Conservation (phyloP, 257 asterid species). For the Solanum piurae region DNA sequence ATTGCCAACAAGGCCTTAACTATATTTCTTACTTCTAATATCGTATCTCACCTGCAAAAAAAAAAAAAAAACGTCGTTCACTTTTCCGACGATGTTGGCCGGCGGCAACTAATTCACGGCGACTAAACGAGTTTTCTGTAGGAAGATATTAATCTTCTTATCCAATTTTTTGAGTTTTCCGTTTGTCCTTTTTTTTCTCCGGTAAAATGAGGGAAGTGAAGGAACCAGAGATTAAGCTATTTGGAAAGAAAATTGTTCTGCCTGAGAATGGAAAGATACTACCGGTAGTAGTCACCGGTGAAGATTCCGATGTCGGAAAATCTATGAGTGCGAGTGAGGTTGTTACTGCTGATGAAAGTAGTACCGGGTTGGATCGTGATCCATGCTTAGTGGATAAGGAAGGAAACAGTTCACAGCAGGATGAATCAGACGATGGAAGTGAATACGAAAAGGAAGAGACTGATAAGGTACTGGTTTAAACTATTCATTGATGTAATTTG, state of each 20-base stretch:
- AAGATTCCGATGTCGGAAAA: conserved; percentile 12
- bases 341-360: not conserved
- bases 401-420: conserved; percentile 3
- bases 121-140: not conserved
- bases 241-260: conserved; percentile 57
- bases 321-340: not conserved
- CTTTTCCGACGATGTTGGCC: not conserved
- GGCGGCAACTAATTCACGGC: not conserved
- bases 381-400: conserved; percentile 11
- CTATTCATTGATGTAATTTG: not conserved
- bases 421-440: conserved; percentile 16
- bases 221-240: conserved; percentile 56
- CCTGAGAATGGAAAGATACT: conserved; percentile 31
- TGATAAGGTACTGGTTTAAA: conserved; percentile 29
- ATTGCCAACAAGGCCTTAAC: conserved; percentile 40
- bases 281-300: not conserved
- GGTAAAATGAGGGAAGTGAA: conserved; percentile 20
- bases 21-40: not conserved
- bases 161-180: not conserved
- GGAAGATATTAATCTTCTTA: not conserved
- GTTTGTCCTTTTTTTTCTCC: not conserved
- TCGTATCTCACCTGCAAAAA: not conserved
- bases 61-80: not conserved
- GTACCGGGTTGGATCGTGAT: conserved; percentile 15
- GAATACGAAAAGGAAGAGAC: conserved; percentile 16